Percentiles rank a stretch among this genome's conserved stretches.
phyloP scores from a whole-genome alignment of 1,139 yeast genomes.

The Yamadazyma triangularis region DNA sequence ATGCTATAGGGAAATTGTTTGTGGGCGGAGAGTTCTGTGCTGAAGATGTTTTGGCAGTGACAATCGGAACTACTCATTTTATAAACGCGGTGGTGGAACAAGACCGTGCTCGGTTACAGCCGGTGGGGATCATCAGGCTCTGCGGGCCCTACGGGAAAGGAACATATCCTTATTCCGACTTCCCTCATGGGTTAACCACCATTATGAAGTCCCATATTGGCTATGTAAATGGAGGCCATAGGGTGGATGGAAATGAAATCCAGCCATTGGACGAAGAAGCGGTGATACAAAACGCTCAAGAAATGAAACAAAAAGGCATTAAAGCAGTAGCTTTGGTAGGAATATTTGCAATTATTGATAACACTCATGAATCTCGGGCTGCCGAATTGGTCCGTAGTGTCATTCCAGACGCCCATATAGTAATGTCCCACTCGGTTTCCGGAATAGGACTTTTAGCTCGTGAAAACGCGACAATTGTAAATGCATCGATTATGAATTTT shows the following conservation, averaged over 20 bases:
- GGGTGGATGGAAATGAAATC: slow-evolving; percentile 35
- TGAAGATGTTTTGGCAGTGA: slow-evolving; percentile 28
- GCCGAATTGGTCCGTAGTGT: slow-evolving; percentile 19
- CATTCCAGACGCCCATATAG: slow-evolving; percentile 27
- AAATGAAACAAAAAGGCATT: slow-evolving; percentile 23
- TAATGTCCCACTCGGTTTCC: slow-evolving; percentile 30
- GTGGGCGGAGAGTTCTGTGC: slow-evolving; percentile 3
- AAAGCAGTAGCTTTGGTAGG: slow-evolving; percentile 32
- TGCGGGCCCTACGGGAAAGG: slow-evolving; percentile 32
- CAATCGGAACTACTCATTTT: slow-evolving; percentile 44
- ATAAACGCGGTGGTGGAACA: slow-evolving; percentile 42
- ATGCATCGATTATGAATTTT: slow-evolving; percentile 35
- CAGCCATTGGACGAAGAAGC: slow-evolving; percentile 24
- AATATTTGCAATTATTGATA: slow-evolving; percentile 31
- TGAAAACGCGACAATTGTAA: slow-evolving; percentile 39
- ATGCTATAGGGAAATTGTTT: slow-evolving; percentile 26
- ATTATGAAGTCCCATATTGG: slow-evolving; percentile 27
- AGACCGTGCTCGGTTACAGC: slow-evolving; percentile 30
- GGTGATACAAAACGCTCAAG: slow-evolving; percentile 19
- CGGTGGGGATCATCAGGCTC: slow-evolving; percentile 35
- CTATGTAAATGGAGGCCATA: slow-evolving; percentile 31
- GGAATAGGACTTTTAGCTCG: slow-evolving; percentile 38
- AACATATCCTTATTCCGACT: slow-evolving; percentile 35
- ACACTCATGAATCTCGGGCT: slow-evolving; percentile 28
- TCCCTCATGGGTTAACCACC: slow-evolving; percentile 28